phyloP scores from a whole-genome alignment of 768 basidiomycete genomes.

The Cystobasidium tubakii region DNA sequence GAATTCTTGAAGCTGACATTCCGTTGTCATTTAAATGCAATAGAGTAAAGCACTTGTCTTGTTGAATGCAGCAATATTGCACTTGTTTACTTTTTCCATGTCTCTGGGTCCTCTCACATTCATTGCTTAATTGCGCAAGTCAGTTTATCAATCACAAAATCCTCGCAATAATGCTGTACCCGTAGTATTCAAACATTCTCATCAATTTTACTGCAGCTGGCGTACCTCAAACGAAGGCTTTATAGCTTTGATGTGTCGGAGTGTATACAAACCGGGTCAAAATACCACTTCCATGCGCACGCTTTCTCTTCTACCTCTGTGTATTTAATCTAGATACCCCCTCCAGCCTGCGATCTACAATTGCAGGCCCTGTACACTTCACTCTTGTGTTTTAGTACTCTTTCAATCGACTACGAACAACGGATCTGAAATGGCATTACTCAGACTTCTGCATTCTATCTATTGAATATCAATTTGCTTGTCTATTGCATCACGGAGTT shows the following conservation, averaged over 20 bases:
- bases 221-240: neutral
- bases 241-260: neutral
- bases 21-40: too few relatives aligned
- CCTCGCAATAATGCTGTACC: too few relatives aligned
- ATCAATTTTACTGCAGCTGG: too few relatives aligned
- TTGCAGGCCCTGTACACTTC: neutral
- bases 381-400: neutral
- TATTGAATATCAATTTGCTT: neutral
- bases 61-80: too few relatives aligned
- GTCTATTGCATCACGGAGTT: slow-evolving; percentile 5
- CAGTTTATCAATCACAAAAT: too few relatives aligned
- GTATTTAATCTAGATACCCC: neutral
- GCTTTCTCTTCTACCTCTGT: neutral
- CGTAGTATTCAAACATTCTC: too few relatives aligned
- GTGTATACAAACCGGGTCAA: neutral
- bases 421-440: neutral
- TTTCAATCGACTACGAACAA: neutral
- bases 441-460: neutral
- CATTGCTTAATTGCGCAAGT: too few relatives aligned
- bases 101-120: too few relatives aligned
- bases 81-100: too few relatives aligned
- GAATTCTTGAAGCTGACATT: neutral
- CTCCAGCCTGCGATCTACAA: neutral
- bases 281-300: neutral
- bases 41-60: too few relatives aligned